A percentile compares a stretch with the other conserved stretches of the same genome.
Conservation (phyloP, 2,329 filamentous ascomycete genomes). For the Alternaria panax region DNA sequence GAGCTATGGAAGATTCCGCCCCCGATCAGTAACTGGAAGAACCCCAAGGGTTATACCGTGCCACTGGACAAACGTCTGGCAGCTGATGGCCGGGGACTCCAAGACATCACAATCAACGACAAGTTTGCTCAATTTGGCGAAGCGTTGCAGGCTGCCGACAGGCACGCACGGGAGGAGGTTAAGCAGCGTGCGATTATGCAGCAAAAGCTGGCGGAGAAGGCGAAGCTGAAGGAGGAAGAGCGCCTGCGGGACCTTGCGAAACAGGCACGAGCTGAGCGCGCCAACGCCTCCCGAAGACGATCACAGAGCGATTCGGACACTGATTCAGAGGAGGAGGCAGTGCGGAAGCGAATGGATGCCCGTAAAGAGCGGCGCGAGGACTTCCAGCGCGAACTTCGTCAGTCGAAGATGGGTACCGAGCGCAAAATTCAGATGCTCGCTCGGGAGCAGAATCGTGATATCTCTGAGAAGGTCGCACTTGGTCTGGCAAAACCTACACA, state of each 20-base stretch:
- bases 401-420: conserved; percentile 95
- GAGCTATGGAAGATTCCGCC: conserved; percentile 94
- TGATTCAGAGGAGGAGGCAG: conserved; percentile 70
- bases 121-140: conserved; percentile 98
- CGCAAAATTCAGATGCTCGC: conserved; percentile 91
- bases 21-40: conserved; percentile 98
- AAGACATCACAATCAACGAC: conserved; percentile 96
- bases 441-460: conserved; percentile 93
- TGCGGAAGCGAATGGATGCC: conserved; percentile 77
- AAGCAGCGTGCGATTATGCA: conserved; percentile 93
- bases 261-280: conserved; percentile 85
- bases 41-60: conserved; percentile 97
- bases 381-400: conserved; percentile 86
- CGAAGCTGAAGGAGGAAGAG: conserved; percentile 93
- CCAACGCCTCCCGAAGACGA: conserved; percentile 54
- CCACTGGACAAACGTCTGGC: conserved; percentile 94
- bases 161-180: conserved; percentile 94
- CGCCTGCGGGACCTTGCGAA: conserved; percentile 86
- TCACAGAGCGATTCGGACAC: conserved; percentile 53
- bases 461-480: conserved; percentile 94
- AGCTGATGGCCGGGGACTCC: conserved; percentile 87
- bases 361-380: conserved; percentile 81
- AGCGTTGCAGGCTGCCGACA: conserved; percentile 90
- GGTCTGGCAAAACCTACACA: conserved; percentile 94
- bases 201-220: conserved; percentile 93